Evolutionary conservation across 2,329 filamentous ascomycete species (phyloP).

Genomic region (Penicillium fuscoglaucum): DNA sequence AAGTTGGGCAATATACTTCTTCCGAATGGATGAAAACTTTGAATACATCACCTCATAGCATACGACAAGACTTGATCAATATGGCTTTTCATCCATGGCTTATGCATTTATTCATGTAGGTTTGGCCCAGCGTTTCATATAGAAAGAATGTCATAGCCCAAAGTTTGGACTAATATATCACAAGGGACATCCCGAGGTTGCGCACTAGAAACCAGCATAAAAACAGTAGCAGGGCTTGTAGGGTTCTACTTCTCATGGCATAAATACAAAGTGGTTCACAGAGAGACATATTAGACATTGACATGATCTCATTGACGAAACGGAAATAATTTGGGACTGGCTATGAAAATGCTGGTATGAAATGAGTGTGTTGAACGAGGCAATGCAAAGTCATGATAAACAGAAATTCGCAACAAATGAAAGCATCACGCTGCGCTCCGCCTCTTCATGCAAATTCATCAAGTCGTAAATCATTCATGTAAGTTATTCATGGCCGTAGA

Average conservation of each 20-base stretch:
- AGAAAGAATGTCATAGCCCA: no score
- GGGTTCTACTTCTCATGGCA: not conserved
- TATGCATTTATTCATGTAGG: not conserved
- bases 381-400: not conserved
- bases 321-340: not conserved
- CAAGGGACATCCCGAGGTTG: not conserved
- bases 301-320: not conserved
- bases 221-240: not conserved
- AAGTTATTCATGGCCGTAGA: not conserved
- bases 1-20: not conserved
- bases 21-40: not conserved
- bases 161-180: no score
- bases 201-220: not conserved
- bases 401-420: not conserved
- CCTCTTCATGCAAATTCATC: constrained; percentile 9
- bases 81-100: no score
- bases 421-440: not conserved
- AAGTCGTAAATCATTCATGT: constrained; percentile 22
- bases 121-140: no score
- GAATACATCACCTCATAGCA: not conserved
- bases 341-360: not conserved
- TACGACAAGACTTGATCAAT: not conserved
- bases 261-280: not conserved
- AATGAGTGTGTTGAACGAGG: not conserved
- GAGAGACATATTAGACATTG: not conserved